Percentiles rank a stretch among this genome's conserved stretches.
Conservation (phyloP, 225 moss, liverwort and hornwort genomes). For the Climacium dendroides region DNA sequence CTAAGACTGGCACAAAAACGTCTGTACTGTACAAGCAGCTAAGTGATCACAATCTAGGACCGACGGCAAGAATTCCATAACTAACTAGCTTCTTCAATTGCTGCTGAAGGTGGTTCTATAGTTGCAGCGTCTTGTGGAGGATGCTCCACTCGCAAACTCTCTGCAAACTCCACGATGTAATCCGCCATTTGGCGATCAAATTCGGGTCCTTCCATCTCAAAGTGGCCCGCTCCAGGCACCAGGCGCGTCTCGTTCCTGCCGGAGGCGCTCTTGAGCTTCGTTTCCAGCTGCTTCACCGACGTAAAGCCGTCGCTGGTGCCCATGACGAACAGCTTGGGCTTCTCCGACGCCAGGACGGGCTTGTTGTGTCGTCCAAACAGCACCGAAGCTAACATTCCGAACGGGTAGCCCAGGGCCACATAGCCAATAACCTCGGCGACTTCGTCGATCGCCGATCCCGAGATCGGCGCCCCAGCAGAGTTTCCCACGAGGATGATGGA, state of each 20-base stretch:
- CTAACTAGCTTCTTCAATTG: constrained; percentile 12
- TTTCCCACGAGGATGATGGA: constrained; percentile 76
- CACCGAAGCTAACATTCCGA: constrained; percentile 75
- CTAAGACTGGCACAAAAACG: neutral
- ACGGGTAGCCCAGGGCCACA: constrained; percentile 81
- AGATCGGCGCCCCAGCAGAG: constrained; percentile 95
- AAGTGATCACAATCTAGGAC: neutral
- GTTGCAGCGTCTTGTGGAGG: neutral
- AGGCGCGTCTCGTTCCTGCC: constrained; percentile 71
- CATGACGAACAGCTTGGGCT: constrained; percentile 97
- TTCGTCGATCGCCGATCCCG: constrained; percentile 83
- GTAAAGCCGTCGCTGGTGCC: constrained; percentile 96
- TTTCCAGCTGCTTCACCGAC: constrained; percentile 87
- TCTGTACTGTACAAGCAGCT: neutral
- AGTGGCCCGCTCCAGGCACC: constrained; percentile 79
- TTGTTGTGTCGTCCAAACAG: constrained; percentile 89
- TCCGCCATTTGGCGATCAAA: constrained; percentile 85
- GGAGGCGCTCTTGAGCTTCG: constrained; percentile 65
- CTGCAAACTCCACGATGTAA: constrained; percentile 63
- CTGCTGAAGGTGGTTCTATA: neutral
- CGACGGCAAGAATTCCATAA: neutral
- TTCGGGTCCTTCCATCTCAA: constrained; percentile 83
- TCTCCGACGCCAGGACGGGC: constrained; percentile 51
- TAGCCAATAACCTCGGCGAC: constrained; percentile 70
- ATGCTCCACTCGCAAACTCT: constrained; percentile 20